phyloP scores from a whole-genome alignment of 768 basidiomycete genomes.

The Suillus variegatus region DNA sequence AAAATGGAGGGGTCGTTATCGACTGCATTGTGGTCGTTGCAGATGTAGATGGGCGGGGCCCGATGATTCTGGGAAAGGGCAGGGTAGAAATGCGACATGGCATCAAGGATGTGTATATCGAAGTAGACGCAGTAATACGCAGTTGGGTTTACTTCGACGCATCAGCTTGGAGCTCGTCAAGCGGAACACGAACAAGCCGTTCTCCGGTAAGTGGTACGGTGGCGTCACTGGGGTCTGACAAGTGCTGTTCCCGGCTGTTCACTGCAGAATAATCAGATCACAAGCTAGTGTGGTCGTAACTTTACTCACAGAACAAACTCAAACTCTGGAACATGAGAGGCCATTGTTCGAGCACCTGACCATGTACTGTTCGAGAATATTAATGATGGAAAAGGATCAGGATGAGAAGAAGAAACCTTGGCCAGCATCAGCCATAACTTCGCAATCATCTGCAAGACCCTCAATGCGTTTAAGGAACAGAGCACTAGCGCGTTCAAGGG shows the following conservation, averaged over 20 bases:
- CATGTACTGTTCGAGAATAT: background rate
- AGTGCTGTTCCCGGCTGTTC: constrained; percentile 43
- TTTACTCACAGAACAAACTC: constrained; percentile 55
- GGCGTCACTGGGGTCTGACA: constrained; percentile 20
- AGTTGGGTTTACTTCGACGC: constrained; percentile 15
- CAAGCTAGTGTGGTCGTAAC: background rate
- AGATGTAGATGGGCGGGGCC: background rate
- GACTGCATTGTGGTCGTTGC: background rate
- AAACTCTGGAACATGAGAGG: constrained; percentile 44
- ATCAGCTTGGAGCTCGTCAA: constrained; percentile 58
- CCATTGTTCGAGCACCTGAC: constrained; percentile 2
- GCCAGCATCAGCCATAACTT: constrained; percentile 78
- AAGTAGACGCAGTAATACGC: background rate
- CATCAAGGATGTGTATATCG: background rate
- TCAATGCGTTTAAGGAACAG: constrained; percentile 69
- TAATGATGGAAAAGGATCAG: constrained; percentile 4
- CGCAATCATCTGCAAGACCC: constrained; percentile 68
- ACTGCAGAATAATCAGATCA: constrained; percentile 37
- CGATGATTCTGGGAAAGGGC: background rate
- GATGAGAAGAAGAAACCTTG: constrained; percentile 43
- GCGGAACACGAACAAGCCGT: constrained; percentile 70
- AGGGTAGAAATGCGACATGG: background rate
- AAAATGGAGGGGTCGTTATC: background rate
- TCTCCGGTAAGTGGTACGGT: constrained; percentile 40
- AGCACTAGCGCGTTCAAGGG: constrained; percentile 49